A percentile compares a stretch with the other conserved stretches of the same genome.
phyloP scores from a whole-genome alignment of 352 stramenopile species.

The Globisporangium spinosum region DNA sequence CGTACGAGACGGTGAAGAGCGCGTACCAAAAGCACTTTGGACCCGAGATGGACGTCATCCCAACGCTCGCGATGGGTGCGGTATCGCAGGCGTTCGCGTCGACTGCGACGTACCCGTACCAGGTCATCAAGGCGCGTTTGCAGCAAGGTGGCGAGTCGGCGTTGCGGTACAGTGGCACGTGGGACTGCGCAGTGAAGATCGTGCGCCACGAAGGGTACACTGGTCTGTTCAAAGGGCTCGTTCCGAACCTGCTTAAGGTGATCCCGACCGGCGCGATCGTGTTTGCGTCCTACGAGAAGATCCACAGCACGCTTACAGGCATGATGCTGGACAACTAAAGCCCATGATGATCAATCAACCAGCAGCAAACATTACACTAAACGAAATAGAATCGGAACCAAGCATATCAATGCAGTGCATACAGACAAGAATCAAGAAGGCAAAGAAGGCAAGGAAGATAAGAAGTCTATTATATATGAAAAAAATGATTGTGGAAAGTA shows the following conservation, averaged over 20 bases:
- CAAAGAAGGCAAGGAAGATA: conserved; percentile 22
- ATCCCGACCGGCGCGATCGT: conserved; percentile 96
- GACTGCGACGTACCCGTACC: conserved; percentile 92
- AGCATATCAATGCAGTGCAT: background rate
- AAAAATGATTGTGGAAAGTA: conserved; percentile 13
- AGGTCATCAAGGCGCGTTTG: conserved; percentile 95
- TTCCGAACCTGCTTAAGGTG: conserved; percentile 95
- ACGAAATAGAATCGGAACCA: conserved; percentile 17
- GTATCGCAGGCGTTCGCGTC: conserved; percentile 80
- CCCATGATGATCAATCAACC: background rate
- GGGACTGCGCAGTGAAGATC: conserved; percentile 89
- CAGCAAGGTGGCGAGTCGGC: conserved; percentile 87
- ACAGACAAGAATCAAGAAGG: background rate
- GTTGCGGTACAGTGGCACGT: conserved; percentile 88
- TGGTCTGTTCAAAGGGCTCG: conserved; percentile 95
- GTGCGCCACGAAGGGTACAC: conserved; percentile 87
- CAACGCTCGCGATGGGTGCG: conserved; percentile 73
- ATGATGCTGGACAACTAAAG: conserved; percentile 45
- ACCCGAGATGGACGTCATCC: conserved; percentile 62
- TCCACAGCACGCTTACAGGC: conserved; percentile 50
- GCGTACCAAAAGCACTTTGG: conserved; percentile 60
- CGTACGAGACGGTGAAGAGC: conserved; percentile 73
- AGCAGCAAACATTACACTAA: background rate
- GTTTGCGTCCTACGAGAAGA: conserved; percentile 85
- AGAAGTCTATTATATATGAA: conserved; percentile 62